phyloP scores from a whole-genome alignment of 192 early-diverging fungal species.

The Diversispora eburnea region DNA sequence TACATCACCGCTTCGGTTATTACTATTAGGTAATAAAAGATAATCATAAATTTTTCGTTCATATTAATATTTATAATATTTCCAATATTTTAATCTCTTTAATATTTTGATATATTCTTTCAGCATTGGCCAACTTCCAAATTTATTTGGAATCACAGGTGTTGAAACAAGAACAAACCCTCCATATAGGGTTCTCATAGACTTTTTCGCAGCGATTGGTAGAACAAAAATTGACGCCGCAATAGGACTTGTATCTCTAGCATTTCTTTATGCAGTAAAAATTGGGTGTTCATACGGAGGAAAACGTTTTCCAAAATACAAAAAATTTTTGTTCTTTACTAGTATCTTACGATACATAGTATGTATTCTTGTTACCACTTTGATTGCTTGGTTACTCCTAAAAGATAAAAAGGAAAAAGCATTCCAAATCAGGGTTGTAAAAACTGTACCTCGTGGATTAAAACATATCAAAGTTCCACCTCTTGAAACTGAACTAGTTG shows the following conservation, averaged over 20 bases:
- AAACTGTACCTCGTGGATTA: slow-evolving; percentile 72
- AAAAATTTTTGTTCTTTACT: slow-evolving; percentile 56
- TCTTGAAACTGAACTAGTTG: background rate
- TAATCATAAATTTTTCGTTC: background rate
- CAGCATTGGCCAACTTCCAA: background rate
- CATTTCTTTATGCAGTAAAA: slow-evolving; percentile 40
- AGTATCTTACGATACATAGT: slow-evolving; percentile 27
- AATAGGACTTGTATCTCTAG: slow-evolving; percentile 53
- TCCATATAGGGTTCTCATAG: background rate
- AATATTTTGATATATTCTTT: background rate
- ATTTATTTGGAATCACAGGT: background rate
- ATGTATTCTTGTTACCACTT: background rate
- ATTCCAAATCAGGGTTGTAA: slow-evolving; percentile 62
- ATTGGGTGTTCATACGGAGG: slow-evolving; percentile 31
- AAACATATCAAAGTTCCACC: slow-evolving; percentile 39
- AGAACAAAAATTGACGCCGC: slow-evolving; percentile 63
- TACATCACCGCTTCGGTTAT: background rate
- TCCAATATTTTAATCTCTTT: background rate
- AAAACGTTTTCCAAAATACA: slow-evolving; percentile 45
- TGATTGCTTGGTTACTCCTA: slow-evolving; percentile 40
- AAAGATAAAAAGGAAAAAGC: slow-evolving; percentile 62
- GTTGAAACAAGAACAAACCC: background rate
- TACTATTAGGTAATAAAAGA: background rate
- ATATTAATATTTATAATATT: too few species aligned
- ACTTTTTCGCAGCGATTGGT: background rate